These are phyloP conservation scores for Linum tenue DNA, from an alignment of 345 rosid genomes.

Conservation along the genomic window DNA sequence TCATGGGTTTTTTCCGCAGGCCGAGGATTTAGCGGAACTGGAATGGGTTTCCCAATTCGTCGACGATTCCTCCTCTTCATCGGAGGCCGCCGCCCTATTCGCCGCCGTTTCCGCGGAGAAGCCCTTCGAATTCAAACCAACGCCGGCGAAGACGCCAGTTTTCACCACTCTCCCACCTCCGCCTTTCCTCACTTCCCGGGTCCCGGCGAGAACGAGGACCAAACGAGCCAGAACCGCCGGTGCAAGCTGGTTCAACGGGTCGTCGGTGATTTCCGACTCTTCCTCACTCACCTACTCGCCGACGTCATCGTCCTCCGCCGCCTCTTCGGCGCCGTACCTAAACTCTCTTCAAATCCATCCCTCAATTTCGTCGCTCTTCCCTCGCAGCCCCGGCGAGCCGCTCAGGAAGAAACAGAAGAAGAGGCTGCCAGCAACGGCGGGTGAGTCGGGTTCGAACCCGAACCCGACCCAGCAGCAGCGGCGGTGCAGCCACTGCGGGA, in stretches of 20 bases:
- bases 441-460: conserved; percentile 10
- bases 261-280: conserved; percentile 18
- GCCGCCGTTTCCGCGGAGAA: conserved; percentile 7
- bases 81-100: conserved; percentile 20
- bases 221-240: conserved; percentile 24
- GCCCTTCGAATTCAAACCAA: conserved; percentile 13
- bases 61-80: conserved; percentile 32
- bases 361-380: not conserved
- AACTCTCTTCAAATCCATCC: not conserved
- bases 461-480: conserved; percentile 25
- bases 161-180: conserved; percentile 7
- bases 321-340: conserved; percentile 11
- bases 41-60: conserved; percentile 54
- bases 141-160: not conserved
- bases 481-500: conserved; percentile 46
- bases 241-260: conserved; percentile 26
- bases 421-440: conserved; percentile 18
- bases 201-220: conserved; percentile 42
- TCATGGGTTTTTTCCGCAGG: conserved; percentile 18
- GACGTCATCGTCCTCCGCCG: conserved; percentile 14
- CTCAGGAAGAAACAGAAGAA: conserved; percentile 28
- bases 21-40: conserved; percentile 38
- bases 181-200: conserved; percentile 13
- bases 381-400: conserved; percentile 12
- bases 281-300: conserved; percentile 17